Conservation (phyloP, 441 rosid species). For the Codiaeum variegatum region DNA sequence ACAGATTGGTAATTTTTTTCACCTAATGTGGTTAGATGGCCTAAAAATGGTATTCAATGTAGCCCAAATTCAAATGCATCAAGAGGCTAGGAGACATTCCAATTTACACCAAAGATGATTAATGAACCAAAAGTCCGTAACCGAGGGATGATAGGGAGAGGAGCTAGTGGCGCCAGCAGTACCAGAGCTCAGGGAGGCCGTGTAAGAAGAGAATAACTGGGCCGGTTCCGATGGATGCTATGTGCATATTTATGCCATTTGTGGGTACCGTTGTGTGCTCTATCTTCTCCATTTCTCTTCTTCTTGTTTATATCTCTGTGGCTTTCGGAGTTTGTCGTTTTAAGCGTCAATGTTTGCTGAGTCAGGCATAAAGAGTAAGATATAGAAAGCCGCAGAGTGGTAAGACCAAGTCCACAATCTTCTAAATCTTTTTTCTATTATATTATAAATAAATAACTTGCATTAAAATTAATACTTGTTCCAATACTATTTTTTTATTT, state of each 20-base stretch:
- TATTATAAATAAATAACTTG: too few species aligned
- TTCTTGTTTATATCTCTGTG: not conserved
- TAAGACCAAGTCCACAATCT: too few species aligned
- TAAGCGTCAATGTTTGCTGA: too few species aligned
- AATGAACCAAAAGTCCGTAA: constrained; percentile 5
- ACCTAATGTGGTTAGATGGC: not conserved
- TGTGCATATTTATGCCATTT: constrained; percentile 70
- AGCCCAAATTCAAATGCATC: not conserved
- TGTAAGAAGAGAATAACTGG: constrained; percentile 56
- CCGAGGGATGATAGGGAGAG: constrained; percentile 49
- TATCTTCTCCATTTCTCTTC: constrained; percentile 43
- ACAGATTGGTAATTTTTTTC: not conserved
- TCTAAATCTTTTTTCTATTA: too few species aligned
- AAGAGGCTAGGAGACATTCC: not conserved
- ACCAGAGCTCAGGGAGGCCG: constrained; percentile 83
- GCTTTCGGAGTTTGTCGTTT: too few species aligned
- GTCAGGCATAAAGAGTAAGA: too few species aligned
- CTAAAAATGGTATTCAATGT: not conserved
- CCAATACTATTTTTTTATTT: too few species aligned
- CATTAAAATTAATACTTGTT: too few species aligned
- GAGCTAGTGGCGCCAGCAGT: constrained; percentile 79
- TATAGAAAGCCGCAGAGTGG: too few species aligned
- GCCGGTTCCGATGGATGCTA: constrained; percentile 65
- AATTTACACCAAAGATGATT: not conserved
- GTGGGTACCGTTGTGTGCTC: constrained; percentile 40